Evolutionary conservation across 1,284 basidiomycete species (phyloP).

Genomic region (Pholiota adiposa): DNA sequence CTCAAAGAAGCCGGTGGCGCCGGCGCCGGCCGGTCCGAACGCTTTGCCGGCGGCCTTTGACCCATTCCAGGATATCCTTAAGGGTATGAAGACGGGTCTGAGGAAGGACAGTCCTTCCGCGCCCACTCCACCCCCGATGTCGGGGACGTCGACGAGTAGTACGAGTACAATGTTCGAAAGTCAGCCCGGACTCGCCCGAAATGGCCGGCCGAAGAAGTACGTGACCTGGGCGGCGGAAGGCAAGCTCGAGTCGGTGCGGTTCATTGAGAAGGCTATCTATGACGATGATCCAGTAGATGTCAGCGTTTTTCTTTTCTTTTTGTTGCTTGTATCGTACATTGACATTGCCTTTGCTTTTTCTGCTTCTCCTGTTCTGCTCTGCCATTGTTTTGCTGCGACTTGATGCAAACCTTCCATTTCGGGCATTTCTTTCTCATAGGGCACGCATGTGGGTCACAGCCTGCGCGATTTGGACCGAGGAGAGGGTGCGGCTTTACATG

Average conservation of each 20-base stretch:
- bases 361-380: slow-evolving; percentile 37
- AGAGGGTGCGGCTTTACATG: slow-evolving; percentile 81
- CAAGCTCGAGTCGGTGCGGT: slow-evolving; percentile 69
- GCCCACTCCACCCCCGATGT: slow-evolving; percentile 39
- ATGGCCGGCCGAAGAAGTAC: slow-evolving; percentile 69
- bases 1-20: slow-evolving; percentile 61
- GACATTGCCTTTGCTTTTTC: slow-evolving; percentile 34
- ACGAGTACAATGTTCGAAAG: slow-evolving; percentile 29
- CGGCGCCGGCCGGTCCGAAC: slow-evolving; percentile 46
- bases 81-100: slow-evolving; percentile 69
- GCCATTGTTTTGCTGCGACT: slow-evolving; percentile 29
- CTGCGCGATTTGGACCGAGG: slow-evolving; percentile 82
- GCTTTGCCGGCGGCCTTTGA: slow-evolving; percentile 77
- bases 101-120: slow-evolving; percentile 55
- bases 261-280: slow-evolving; percentile 83
- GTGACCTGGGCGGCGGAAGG: slow-evolving; percentile 79
- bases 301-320: slow-evolving; percentile 49
- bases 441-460: slow-evolving; percentile 65
- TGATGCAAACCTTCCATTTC: neutral
- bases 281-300: slow-evolving; percentile 84
- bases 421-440: slow-evolving; percentile 51
- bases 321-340: slow-evolving; percentile 56
- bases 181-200: slow-evolving; percentile 36
- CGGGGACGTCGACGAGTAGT: slow-evolving; percentile 32
- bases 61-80: slow-evolving; percentile 80